Evolutionary conservation across 495 filamentous ascomycete genomes (phyloP), one percentile per base, ranked within the genome.

Genomic region (Pseudevernia furfuracea): DNA sequence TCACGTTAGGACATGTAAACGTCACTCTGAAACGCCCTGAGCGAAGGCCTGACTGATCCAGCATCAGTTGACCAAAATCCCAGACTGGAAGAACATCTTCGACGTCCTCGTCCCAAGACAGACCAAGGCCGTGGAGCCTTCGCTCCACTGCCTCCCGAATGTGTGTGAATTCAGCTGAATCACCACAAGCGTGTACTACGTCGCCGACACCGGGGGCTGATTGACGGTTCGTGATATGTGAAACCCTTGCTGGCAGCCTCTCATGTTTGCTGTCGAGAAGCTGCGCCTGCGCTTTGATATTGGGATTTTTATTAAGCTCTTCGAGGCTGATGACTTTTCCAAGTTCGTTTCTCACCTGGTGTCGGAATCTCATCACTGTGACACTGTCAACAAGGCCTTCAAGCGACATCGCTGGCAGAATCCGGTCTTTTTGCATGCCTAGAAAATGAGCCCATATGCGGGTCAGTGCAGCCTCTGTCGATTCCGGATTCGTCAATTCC

Each of bases 321-420:
- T 15, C 43, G 44, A 30, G 43, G 62, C 34, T 38, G 25, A 36
- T 62, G 43, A 34, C 56, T 41, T 21, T 38, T 36, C 43, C 30
- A 28, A 19, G 34, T 36, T 28, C 48, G 6, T 25, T 52, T 32
- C 28, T 53, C 30, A 66, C 25, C 41, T 34, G 30, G 46, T 28
- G 32, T 49, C 23, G 28, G 25, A 66, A 61, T 32, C 58, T 32
- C 43, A 61, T 32, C 43, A 55, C 32, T 6, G 30, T 61, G 43
- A 66, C 32, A 46, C 63, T 66, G 32, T 66, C 63, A 19, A 58
- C 43, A 43, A 66, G n/a, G n/a, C 58, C 55, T 30, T 44, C 52
- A 39, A 64, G 25, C 25, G 55, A 21, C n/a, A 28, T 36, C 25
- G 39, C 17, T 23, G 38, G 39, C 30, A 48, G 36, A 9, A 63